These are phyloP conservation scores for Gynochthodes officinalis DNA, from an alignment of 257 asterid species.

Conservation along the genomic window DNA sequence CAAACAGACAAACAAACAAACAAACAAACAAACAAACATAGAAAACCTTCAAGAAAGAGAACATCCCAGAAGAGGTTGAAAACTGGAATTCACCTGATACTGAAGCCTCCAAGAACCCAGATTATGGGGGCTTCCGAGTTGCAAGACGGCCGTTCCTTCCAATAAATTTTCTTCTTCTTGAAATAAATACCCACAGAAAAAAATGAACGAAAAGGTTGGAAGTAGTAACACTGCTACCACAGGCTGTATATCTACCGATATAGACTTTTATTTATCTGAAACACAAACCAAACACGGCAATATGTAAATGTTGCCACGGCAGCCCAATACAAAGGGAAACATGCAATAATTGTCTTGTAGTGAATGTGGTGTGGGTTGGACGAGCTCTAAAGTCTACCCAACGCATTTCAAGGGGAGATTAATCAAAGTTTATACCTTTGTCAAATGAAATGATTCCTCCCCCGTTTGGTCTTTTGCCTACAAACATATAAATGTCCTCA, in stretches of 20 bases:
- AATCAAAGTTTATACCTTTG: too few species aligned
- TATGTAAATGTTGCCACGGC: too few species aligned
- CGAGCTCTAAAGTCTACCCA: too few species aligned
- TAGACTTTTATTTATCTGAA: too few species aligned
- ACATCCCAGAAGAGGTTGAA: background rate
- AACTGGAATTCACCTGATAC: conserved; percentile 18
- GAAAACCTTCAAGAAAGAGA: background rate
- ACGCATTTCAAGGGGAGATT: too few species aligned
- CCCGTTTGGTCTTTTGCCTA: too few species aligned
- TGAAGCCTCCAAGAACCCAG: conserved; percentile 17
- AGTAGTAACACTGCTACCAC: background rate
- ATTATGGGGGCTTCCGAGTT: background rate
- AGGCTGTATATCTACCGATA: background rate
- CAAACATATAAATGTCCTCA: too few species aligned
- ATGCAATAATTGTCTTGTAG: too few species aligned
- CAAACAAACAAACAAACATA: background rate
- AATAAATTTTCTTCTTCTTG: background rate
- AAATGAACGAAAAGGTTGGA: background rate
- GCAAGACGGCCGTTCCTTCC: background rate
- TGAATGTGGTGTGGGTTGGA: too few species aligned
- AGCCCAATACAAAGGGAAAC: too few species aligned
- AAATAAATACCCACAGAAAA: background rate
- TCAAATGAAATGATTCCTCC: too few species aligned
- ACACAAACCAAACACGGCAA: background rate
- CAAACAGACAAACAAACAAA: background rate